Evolutionary conservation across 257 asterid genomes (phyloP).

Genomic region (Mentha longifolia): DNA sequence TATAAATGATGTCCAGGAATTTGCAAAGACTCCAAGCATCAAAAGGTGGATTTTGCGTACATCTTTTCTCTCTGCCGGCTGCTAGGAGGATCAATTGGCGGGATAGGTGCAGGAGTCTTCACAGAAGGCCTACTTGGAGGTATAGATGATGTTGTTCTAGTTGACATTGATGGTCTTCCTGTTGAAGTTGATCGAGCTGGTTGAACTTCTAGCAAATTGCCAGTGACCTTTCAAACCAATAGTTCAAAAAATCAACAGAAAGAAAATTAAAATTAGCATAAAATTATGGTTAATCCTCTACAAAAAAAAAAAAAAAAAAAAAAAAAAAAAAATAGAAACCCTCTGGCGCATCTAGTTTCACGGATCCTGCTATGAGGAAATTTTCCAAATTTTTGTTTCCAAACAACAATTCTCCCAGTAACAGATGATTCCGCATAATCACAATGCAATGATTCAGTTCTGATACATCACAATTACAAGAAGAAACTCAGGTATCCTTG

Average conservation of each 20-base stretch:
- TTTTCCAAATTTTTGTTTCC: conserved; percentile 8
- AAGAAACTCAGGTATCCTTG: conserved; percentile 19
- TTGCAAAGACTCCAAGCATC: conserved; percentile 29
- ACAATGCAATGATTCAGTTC: conserved; percentile 25
- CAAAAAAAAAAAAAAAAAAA: too few relatives aligned
- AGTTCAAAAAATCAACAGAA: conserved; percentile 27
- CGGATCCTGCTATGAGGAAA: conserved; percentile 14
- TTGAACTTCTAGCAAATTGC: conserved; percentile 53
- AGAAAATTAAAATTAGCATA: conserved; percentile 29
- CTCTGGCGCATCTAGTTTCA: conserved; percentile 22
- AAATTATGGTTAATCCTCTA: conserved; percentile 16
- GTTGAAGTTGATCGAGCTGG: conserved; percentile 78
- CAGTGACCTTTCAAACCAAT: conserved; percentile 54
- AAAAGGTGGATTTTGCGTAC: conserved; percentile 43
- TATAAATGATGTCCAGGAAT: conserved; percentile 5
- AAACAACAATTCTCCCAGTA: not conserved
- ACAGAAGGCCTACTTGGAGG: conserved; percentile 61
- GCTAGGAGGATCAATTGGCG: conserved; percentile 77
- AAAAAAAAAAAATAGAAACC: too few relatives aligned
- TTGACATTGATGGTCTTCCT: conserved; percentile 75
- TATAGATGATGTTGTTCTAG: conserved; percentile 52
- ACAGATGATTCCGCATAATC: conserved; percentile 23
- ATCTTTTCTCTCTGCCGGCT: conserved; percentile 78
- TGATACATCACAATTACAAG: conserved; percentile 5
- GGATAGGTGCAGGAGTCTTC: conserved; percentile 63